A percentile compares a stretch with the other conserved stretches of the same genome.
Evolutionary conservation across 768 basidiomycete genomes (phyloP).

Genomic region (Lentinula sp.): DNA sequence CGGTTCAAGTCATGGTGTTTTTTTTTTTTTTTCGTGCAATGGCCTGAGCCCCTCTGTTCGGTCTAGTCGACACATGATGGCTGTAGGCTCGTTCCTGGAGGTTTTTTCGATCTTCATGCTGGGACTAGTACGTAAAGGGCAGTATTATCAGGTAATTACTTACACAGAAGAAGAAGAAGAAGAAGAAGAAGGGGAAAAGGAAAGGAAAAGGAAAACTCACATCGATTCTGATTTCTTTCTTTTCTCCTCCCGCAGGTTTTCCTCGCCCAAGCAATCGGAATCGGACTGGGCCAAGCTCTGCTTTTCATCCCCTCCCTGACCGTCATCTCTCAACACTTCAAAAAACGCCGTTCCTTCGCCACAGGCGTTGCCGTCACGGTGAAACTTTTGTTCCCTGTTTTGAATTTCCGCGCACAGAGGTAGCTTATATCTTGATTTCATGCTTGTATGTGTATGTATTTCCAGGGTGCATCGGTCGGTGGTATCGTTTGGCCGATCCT

Average conservation of each 20-base stretch:
- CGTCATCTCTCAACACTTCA: conserved; percentile 45
- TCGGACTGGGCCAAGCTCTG: conserved; percentile 42
- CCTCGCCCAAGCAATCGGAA: conserved; percentile 39
- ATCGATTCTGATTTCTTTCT: conserved; percentile 27
- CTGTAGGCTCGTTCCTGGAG: conserved; percentile 21
- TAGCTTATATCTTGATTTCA: too few relatives aligned
- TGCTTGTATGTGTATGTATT: neutral
- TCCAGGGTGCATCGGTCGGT: conserved; percentile 20
- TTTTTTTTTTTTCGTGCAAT: neutral
- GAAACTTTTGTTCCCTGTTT: neutral
- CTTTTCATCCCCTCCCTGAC: conserved; percentile 41
- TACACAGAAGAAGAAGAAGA: neutral
- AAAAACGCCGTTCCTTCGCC: conserved; percentile 36
- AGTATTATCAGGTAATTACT: neutral
- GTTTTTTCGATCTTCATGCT: conserved; percentile 18
- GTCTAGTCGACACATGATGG: conserved; percentile 12
- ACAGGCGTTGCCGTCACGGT: conserved; percentile 21
- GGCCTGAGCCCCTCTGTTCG: neutral
- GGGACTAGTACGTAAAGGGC: conserved; percentile 1
- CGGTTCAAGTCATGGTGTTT: neutral
- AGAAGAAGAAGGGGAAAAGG: neutral
- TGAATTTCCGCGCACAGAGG: neutral
- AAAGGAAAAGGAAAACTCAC: conserved; percentile 7
- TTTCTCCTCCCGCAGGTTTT: conserved; percentile 32
- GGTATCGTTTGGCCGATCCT: conserved; percentile 25